Conservation (phyloP, 495 filamentous ascomycete genomes). For the Halenospora varia region DNA sequence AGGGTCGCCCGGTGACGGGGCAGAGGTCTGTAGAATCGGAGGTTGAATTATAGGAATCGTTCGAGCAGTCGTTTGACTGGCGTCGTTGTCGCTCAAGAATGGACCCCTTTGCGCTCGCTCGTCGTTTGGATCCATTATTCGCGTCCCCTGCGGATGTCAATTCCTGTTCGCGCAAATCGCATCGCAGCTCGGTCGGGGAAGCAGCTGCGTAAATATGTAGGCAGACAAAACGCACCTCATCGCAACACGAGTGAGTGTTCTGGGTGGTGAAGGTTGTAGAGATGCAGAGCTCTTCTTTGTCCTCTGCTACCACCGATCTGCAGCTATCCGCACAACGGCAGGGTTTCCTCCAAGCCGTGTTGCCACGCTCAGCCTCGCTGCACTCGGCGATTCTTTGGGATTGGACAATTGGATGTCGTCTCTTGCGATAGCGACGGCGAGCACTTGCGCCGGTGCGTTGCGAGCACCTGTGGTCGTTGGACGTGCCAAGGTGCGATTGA, state of each 20-base stretch:
- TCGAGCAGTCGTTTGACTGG: conserved; percentile 19
- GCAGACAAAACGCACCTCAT: conserved; percentile 26
- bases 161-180: conserved; percentile 4
- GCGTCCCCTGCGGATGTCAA: conserved; percentile 20
- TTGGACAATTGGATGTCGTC: not conserved
- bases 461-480: no score
- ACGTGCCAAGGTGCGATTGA: no score
- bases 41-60: conserved; percentile 23
- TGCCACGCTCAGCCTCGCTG: conserved; percentile 23
- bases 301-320: conserved; percentile 12
- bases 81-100: conserved; percentile 17
- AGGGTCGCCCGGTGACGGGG: conserved; percentile 24
- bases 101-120: conserved; percentile 23
- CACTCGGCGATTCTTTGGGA: not conserved
- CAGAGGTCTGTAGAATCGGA: conserved; percentile 18
- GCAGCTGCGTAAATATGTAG: conserved; percentile 2
- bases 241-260: conserved; percentile 14
- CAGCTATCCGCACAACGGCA: conserved; percentile 16
- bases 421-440: not conserved
- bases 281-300: conserved; percentile 18
- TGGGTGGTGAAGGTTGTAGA: not conserved
- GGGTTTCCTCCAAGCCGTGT: conserved; percentile 9
- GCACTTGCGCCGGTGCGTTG: no score
- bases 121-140: conserved; percentile 21
- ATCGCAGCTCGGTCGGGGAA: not conserved